These are phyloP conservation scores for Rubia balearica DNA, from an alignment of 305 asterid species.

Conservation along the genomic window DNA sequence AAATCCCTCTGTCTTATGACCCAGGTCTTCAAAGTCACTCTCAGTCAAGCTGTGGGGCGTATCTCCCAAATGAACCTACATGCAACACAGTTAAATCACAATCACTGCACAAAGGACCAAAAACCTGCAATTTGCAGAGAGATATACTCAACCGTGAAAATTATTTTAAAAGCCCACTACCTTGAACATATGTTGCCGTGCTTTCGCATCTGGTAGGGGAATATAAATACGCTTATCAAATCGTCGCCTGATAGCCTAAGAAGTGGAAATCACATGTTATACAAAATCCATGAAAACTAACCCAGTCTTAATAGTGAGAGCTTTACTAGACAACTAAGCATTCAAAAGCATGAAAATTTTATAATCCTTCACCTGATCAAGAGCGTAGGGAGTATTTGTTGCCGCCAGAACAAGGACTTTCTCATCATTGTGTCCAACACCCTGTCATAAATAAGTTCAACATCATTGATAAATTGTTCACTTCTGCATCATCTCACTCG, in stretches of 20 bases:
- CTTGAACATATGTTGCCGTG: slow-evolving; percentile 96
- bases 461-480: background rate
- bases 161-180: slow-evolving; percentile 30
- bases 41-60: slow-evolving; percentile 86
- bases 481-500: background rate
- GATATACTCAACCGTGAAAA: slow-evolving; percentile 11
- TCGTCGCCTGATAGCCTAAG: slow-evolving; percentile 84
- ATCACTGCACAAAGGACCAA: slow-evolving; percentile 12
- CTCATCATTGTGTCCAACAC: slow-evolving; percentile 93
- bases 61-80: slow-evolving; percentile 96
- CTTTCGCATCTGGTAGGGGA: slow-evolving; percentile 89
- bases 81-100: slow-evolving; percentile 8
- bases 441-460: slow-evolving; percentile 37
- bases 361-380: slow-evolving; percentile 57
- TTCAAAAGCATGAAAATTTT: background rate
- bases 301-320: background rate
- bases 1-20: slow-evolving; percentile 85
- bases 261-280: slow-evolving; percentile 1
- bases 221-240: slow-evolving; percentile 95
- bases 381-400: slow-evolving; percentile 93
- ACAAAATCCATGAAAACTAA: background rate
- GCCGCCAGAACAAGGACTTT: slow-evolving; percentile 99
- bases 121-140: background rate
- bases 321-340: background rate
- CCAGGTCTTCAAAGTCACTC: slow-evolving; percentile 75